These are phyloP conservation scores for Coniferiporia sulphurascens DNA, from an alignment of 1,284 basidiomycete genomes.

Conservation along the genomic window DNA sequence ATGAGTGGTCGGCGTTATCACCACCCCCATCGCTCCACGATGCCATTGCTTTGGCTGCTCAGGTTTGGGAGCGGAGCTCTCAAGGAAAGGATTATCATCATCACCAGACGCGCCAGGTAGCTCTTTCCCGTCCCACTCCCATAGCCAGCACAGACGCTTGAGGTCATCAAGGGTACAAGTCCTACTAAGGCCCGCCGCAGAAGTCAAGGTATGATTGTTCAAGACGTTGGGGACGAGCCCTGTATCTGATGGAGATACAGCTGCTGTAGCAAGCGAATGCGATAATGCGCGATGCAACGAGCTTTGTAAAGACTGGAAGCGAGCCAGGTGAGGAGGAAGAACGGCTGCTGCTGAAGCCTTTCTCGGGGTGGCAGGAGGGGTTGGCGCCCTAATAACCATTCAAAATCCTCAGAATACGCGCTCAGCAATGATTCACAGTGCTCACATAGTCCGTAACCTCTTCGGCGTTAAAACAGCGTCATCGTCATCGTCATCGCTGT, in stretches of 20 bases:
- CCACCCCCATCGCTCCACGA: slow-evolving; percentile 70
- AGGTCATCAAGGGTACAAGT: slow-evolving; percentile 64
- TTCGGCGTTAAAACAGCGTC: slow-evolving; percentile 59
- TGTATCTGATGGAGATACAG: slow-evolving; percentile 71
- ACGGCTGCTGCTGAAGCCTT: slow-evolving; percentile 25
- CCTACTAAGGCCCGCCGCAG: slow-evolving; percentile 61
- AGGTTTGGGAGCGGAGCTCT: slow-evolving; percentile 30
- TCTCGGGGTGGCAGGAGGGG: slow-evolving; percentile 41
- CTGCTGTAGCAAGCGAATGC: slow-evolving; percentile 74
- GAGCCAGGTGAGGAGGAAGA: slow-evolving; percentile 55
- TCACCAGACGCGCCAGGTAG: slow-evolving; percentile 33
- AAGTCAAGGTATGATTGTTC: slow-evolving; percentile 63
- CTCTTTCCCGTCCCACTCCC: slow-evolving; percentile 71
- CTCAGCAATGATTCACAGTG: slow-evolving; percentile 2
- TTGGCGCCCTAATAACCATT: slow-evolving; percentile 3
- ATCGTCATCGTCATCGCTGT: slow-evolving; percentile 51
- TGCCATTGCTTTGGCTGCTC: slow-evolving; percentile 57
- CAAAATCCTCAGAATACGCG: slow-evolving; percentile 1
- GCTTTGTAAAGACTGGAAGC: slow-evolving; percentile 57
- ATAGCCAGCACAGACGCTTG: slow-evolving; percentile 75
- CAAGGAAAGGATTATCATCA: slow-evolving; percentile 73
- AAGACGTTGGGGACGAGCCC: slow-evolving; percentile 73
- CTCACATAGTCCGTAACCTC: slow-evolving; percentile 53
- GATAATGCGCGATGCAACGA: slow-evolving; percentile 74
- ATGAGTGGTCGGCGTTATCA: slow-evolving; percentile 66